Evolutionary conservation across 1,284 basidiomycete species (phyloP).

Genomic region (Tilletia caries): DNA sequence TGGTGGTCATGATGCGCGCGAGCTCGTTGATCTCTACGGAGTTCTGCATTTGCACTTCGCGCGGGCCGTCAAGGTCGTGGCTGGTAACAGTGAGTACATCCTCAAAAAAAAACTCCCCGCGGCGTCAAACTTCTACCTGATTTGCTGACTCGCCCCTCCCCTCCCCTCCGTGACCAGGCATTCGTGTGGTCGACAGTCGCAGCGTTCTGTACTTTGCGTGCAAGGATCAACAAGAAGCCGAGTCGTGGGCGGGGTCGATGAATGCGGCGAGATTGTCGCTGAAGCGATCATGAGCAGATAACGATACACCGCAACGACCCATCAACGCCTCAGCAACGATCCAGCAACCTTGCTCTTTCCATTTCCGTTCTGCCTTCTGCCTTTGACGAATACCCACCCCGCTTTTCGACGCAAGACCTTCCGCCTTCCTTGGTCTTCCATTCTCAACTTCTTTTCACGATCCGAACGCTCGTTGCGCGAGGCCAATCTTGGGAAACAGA

Average conservation of each 20-base stretch:
- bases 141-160: slow-evolving; percentile 11
- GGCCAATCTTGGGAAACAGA: too few species aligned
- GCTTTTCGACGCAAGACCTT: not conserved
- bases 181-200: slow-evolving; percentile 37
- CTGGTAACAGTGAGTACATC: slow-evolving; percentile 20
- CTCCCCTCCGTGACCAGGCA: slow-evolving; percentile 25
- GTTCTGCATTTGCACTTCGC: not conserved
- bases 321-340: too few species aligned
- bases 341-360: too few species aligned
- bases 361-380: too few species aligned
- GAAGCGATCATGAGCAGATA: too few species aligned
- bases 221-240: slow-evolving; percentile 26
- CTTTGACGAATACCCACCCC: not conserved
- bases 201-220: slow-evolving; percentile 39
- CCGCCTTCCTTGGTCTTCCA: too few species aligned
- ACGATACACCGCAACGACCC: too few species aligned
- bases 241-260: slow-evolving; percentile 36
- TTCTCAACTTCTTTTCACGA: too few species aligned
- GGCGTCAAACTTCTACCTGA: slow-evolving; percentile 11
- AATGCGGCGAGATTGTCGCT: not conserved
- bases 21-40: slow-evolving; percentile 1
- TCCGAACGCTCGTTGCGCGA: too few species aligned
- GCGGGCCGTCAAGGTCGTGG: slow-evolving; percentile 19
- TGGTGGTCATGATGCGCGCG: not conserved
- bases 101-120: slow-evolving; percentile 15